Percentiles rank a stretch among this genome's conserved stretches.
Evolutionary conservation across 148 eudicot genomes (phyloP).

Genomic region (Polygonum aviculare): DNA sequence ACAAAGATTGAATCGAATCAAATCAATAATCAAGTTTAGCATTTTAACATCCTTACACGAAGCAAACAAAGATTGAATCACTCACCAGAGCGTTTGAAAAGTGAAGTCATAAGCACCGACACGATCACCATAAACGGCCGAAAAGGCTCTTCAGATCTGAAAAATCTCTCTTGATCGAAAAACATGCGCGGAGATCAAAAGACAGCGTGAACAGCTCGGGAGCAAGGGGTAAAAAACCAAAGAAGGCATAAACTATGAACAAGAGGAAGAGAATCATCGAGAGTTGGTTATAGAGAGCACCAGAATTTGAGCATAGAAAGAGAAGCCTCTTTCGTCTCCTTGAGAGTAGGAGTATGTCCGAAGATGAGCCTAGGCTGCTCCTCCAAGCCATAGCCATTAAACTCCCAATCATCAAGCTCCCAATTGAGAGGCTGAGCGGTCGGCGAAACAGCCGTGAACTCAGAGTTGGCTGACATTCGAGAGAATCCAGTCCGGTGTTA

Average conservation of each 20-base stretch:
- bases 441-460: no score
- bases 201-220: background rate
- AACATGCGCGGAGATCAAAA: background rate
- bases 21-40: background rate
- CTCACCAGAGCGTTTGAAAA: background rate
- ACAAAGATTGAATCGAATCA: background rate
- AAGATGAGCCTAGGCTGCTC: no score
- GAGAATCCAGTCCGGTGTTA: no score
- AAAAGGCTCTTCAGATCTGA: constrained; percentile 1
- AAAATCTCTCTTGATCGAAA: background rate
- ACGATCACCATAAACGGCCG: no score
- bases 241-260: background rate
- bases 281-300: background rate
- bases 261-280: background rate
- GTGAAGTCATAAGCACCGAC: constrained; percentile 5
- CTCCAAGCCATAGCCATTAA: no score
- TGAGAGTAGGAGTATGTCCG: no score
- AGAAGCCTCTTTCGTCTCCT: no score
- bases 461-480: no score
- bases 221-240: background rate
- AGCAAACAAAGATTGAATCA: background rate
- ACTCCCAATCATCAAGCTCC: no score
- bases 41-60: no score
- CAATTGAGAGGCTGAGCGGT: no score
- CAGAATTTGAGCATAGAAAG: background rate